Conservation (phyloP, 768 basidiomycete genomes). For the Xanthoconium purpureum region DNA sequence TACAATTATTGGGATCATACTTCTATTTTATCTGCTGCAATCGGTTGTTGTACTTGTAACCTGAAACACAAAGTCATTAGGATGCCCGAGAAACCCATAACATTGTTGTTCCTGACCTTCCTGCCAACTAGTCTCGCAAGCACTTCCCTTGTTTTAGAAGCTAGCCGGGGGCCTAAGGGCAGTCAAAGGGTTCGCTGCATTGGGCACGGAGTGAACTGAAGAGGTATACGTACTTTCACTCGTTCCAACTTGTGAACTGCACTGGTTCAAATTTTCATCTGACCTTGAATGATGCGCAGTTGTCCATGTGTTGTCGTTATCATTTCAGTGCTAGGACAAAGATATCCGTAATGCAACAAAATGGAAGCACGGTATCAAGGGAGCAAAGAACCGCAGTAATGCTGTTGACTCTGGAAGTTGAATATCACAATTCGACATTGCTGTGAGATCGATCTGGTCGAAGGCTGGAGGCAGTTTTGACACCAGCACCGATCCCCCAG, state of each 20-base stretch:
- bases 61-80: background rate
- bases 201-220: background rate
- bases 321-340: too few relatives aligned
- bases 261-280: too few relatives aligned
- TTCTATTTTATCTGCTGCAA: constrained; percentile 12
- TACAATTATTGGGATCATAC: constrained; percentile 16
- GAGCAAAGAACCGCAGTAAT: too few relatives aligned
- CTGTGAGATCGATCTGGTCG: too few relatives aligned
- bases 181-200: constrained; percentile 6
- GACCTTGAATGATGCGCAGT: too few relatives aligned
- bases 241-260: background rate
- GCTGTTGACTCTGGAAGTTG: too few relatives aligned
- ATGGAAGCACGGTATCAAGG: too few relatives aligned
- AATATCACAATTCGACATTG: too few relatives aligned
- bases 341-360: too few relatives aligned
- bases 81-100: background rate
- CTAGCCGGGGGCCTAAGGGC: constrained; percentile 11
- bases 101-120: background rate
- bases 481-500: too few relatives aligned
- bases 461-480: too few relatives aligned
- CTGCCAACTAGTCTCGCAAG: constrained; percentile 15
- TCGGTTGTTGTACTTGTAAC: constrained; percentile 12
- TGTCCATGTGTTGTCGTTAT: too few relatives aligned
- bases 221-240: background rate
- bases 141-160: constrained; percentile 22